Conservation (phyloP, 75 land plant genomes). For the Ceratopteris richardii region DNA sequence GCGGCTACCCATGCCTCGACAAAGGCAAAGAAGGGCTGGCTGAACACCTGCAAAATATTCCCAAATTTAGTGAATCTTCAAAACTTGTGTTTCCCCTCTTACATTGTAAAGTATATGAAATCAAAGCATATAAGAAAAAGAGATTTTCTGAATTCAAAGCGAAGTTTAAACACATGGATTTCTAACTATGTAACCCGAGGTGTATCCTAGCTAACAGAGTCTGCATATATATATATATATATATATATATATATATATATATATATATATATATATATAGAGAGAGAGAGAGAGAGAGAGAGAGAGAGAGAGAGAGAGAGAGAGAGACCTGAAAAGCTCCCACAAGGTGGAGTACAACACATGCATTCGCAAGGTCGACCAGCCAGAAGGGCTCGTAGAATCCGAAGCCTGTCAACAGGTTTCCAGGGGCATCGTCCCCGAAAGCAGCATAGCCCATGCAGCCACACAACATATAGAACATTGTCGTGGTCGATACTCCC, state of each 20-base stretch:
- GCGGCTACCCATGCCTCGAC: conserved; percentile 24
- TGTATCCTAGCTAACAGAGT: not conserved
- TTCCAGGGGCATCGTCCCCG: conserved; percentile 30
- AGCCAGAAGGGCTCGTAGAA: conserved; percentile 31
- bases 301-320: not conserved
- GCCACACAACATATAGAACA: conserved; percentile 6
- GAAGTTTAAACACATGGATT: not conserved
- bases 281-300: not conserved
- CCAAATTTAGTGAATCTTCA: no score
- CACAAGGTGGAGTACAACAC: conserved; percentile 25
- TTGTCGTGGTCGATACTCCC: conserved; percentile 2
- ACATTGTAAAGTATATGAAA: no score
- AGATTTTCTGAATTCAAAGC: no score
- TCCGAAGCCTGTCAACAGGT: conserved; percentile 30
- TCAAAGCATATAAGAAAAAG: no score
- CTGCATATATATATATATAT: not conserved
- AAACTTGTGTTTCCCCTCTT: no score
- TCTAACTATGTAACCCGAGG: not conserved
- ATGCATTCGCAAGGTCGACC: conserved; percentile 24
- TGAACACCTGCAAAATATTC: conserved; percentile 30
- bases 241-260: not conserved
- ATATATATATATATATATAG: no score
- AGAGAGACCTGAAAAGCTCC: conserved; percentile 37
- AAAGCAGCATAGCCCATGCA: conserved; percentile 25
- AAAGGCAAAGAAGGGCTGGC: conserved; percentile 63